A percentile compares a stretch with the other conserved stretches of the same genome.
Evolutionary conservation across 768 basidiomycete genomes (phyloP).

Genomic region (Leccinum imitatum): DNA sequence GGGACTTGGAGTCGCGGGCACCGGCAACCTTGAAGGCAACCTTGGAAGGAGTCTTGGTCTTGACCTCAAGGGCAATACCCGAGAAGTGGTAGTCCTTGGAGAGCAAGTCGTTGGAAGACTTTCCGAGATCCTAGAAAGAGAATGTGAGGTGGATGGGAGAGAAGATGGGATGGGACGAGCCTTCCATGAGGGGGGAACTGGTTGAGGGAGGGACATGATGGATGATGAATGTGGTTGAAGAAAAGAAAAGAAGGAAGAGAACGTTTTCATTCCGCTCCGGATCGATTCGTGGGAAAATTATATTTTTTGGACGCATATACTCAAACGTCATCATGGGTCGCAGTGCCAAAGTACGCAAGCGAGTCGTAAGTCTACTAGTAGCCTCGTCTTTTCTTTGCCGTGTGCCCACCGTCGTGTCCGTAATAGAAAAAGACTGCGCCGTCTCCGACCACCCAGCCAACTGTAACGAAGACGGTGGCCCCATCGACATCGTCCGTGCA

Average conservation of each 20-base stretch:
- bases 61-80: slow-evolving; percentile 74
- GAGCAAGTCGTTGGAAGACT: slow-evolving; percentile 94
- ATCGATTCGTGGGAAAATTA: slow-evolving; percentile 32
- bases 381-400: background rate
- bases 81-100: slow-evolving; percentile 88
- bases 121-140: slow-evolving; percentile 77
- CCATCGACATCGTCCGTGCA: slow-evolving; percentile 11
- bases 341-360: slow-evolving; percentile 37
- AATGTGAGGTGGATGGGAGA: slow-evolving; percentile 1
- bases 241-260: background rate
- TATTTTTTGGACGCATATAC: background rate
- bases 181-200: slow-evolving; percentile 98
- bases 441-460: slow-evolving; percentile 6
- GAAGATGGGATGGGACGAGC: slow-evolving; percentile 34
- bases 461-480: background rate
- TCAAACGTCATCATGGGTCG: slow-evolving; percentile 34
- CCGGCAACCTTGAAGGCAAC: slow-evolving; percentile 95
- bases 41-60: slow-evolving; percentile 84
- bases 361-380: slow-evolving; percentile 26
- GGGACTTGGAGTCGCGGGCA: slow-evolving; percentile 70
- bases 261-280: slow-evolving; percentile 19
- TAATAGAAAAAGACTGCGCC: slow-evolving; percentile 28
- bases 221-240: slow-evolving; percentile 10
- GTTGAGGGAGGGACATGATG: slow-evolving; percentile 87
- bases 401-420: background rate